A percentile compares a stretch with the other conserved stretches of the same genome.
phyloP scores from a whole-genome alignment of 1,284 basidiomycete genomes.

The Bondarzewia mesenterica region DNA sequence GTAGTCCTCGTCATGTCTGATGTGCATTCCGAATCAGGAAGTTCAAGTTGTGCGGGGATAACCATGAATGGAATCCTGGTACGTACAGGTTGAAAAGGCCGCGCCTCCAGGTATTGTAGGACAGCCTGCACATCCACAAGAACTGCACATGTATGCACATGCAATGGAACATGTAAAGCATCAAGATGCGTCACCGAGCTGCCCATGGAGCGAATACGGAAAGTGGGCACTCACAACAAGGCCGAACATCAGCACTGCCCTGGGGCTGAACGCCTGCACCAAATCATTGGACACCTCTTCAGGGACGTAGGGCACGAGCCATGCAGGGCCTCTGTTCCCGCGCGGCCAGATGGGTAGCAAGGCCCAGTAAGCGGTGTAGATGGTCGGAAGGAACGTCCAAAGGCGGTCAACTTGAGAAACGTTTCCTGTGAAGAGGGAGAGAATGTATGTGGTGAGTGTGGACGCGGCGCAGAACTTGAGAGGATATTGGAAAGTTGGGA shows the following conservation, averaged over 20 bases:
- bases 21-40: not conserved
- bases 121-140: slow-evolving; percentile 41
- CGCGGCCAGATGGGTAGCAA: slow-evolving; percentile 58
- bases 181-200: not conserved
- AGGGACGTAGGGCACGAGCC: slow-evolving; percentile 50
- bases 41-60: slow-evolving; percentile 9
- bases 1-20: slow-evolving; percentile 78
- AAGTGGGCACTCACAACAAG: slow-evolving; percentile 41
- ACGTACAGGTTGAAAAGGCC: slow-evolving; percentile 74
- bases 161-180: not conserved
- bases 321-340: slow-evolving; percentile 26
- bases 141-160: slow-evolving; percentile 3
- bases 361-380: slow-evolving; percentile 74
- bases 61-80: too few species aligned
- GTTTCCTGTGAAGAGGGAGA: slow-evolving; percentile 66
- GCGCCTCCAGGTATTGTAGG: slow-evolving; percentile 79
- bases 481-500: slow-evolving; percentile 47
- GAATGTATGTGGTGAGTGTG: slow-evolving; percentile 41
- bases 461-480: slow-evolving; percentile 48
- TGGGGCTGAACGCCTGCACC: slow-evolving; percentile 46
- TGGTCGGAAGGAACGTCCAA: slow-evolving; percentile 63
- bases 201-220: not conserved
- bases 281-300: slow-evolving; percentile 35
- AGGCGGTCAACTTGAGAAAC: slow-evolving; percentile 77
- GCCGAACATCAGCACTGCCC: slow-evolving; percentile 63